Evolutionary conservation across 78 protist species (phyloP).

Genomic region (Protostelium mycophagum): DNA sequence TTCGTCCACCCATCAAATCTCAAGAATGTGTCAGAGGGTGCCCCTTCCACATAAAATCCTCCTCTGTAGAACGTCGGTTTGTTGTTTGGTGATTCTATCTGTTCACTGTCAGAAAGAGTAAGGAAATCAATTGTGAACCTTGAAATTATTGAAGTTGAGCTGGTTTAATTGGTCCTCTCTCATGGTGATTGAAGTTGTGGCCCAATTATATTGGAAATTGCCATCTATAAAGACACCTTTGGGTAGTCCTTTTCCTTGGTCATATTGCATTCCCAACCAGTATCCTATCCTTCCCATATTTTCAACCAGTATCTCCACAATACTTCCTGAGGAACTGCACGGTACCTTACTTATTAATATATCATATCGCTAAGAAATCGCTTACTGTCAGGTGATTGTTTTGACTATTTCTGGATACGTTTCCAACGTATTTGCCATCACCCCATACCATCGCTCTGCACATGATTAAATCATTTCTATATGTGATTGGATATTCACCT

Average conservation of each 20-base stretch:
- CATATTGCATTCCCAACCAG: background rate
- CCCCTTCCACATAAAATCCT: background rate
- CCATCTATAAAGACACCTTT: background rate
- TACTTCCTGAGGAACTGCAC: background rate
- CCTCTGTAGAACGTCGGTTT: slow-evolving; percentile 26
- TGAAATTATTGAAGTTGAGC: background rate
- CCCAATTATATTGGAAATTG: background rate
- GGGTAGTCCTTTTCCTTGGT: background rate
- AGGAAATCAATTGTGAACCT: background rate
- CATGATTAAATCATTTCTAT: background rate
- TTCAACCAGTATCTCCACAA: background rate
- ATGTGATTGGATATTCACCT: background rate
- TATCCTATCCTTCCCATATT: background rate
- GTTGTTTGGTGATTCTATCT: slow-evolving; percentile 6
- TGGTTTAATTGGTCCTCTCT: background rate
- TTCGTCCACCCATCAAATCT: slow-evolving; percentile 27
- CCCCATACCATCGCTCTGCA: background rate
- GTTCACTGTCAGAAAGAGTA: background rate
- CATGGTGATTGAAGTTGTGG: background rate
- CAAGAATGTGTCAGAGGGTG: slow-evolving; percentile 9
- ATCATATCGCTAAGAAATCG: background rate
- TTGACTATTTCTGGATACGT: slow-evolving; percentile 2
- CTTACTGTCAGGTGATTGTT: slow-evolving; percentile 12
- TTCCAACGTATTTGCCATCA: background rate
- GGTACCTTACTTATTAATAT: no score